These are phyloP conservation scores for Cinchona pubescens DNA, from an alignment of 257 asterid genomes.

Conservation along the genomic window DNA sequence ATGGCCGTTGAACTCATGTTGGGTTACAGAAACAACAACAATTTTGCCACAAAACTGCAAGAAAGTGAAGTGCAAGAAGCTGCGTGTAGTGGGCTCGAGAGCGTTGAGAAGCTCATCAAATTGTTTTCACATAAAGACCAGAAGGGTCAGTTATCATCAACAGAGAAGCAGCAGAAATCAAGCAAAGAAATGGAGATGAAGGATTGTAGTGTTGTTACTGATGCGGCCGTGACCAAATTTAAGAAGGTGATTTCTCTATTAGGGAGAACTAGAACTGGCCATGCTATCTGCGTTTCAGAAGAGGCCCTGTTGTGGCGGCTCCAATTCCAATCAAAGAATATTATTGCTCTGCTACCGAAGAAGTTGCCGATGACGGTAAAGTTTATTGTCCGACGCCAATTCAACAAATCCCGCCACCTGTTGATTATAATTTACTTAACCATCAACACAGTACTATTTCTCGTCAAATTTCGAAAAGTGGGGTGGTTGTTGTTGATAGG, in stretches of 20 bases:
- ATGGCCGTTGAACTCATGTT: slow-evolving; percentile 86
- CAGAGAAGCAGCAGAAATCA: slow-evolving; percentile 5
- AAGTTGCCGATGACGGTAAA: slow-evolving; percentile 18
- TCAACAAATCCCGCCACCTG: slow-evolving; percentile 60
- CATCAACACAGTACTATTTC: neutral
- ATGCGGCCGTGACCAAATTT: slow-evolving; percentile 58
- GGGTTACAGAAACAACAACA: slow-evolving; percentile 42
- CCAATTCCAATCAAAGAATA: slow-evolving; percentile 10
- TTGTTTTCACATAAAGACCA: slow-evolving; percentile 37
- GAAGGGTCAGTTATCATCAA: neutral
- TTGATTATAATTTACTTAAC: slow-evolving; percentile 10
- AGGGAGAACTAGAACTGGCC: slow-evolving; percentile 72
- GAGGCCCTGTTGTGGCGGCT: slow-evolving; percentile 48
- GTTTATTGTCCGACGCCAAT: slow-evolving; percentile 86
- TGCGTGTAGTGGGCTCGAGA: slow-evolving; percentile 57
- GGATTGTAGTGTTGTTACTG: slow-evolving; percentile 62
- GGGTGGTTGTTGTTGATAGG: slow-evolving; percentile 17
- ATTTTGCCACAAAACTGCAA: slow-evolving; percentile 34
- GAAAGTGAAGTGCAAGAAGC: slow-evolving; percentile 56
- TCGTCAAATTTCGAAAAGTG: slow-evolving; percentile 8
- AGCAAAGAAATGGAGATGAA: slow-evolving; percentile 20
- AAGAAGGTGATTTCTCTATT: slow-evolving; percentile 57
- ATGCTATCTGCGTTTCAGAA: slow-evolving; percentile 90
- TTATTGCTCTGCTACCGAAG: slow-evolving; percentile 4
- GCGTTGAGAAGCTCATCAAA: slow-evolving; percentile 63